Base-by-base conservation (phyloP, 371 early-diverging fungal species). In the Syncephalis plumigaleata region DNA sequence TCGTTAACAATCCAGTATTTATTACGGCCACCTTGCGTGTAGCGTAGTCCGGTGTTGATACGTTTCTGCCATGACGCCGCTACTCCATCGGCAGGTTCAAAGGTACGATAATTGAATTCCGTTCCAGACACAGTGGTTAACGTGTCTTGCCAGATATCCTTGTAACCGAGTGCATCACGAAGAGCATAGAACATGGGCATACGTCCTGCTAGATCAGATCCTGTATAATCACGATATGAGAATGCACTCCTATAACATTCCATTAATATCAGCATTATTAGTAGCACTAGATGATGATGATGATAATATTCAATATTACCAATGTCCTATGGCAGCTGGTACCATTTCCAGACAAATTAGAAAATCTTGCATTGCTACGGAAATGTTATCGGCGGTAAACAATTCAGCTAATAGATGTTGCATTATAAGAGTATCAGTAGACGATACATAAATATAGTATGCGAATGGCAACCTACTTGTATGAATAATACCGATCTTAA, bases 301-400 rank as follows among this genome's bases (percentile, higher is more conserved):
- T n/a, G 24, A 9, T 3, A 36, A 17, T n/a, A 44, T 16, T 42
- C 38, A 7, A 50, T 60, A n/a, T 60, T 63, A 75, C 72, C 78
- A 77, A 63, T 93, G 91, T 15, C 79, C 83, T 36, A 81, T 58
- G 2, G 92, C 81, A 36, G 85, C 84, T 38, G 79, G 70, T 5
- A 87, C 70, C 87, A 89, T 87, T 64, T 94, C 95, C 31, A 94
- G 59, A 48, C 93, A 92, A 21, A 94, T 84, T 39, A 92, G 67
- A 56, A 81, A 79, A 68, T 91, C 91, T 55, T 94, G 93, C 44
- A 90, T 65, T n/a, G 84, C 85, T 0, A 79, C 74, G 15, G 92
- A 87, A 4, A 84, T 75, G 56, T 86, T 77, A 52, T 83, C 81
- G 8, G 71, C 67, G 8, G 73, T 54, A 44, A 72, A 64, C 2